Evolutionary conservation across 2,329 filamentous ascomycete genomes (phyloP), one percentile per base, ranked within the genome.

Genomic region (Calycina marina): DNA sequence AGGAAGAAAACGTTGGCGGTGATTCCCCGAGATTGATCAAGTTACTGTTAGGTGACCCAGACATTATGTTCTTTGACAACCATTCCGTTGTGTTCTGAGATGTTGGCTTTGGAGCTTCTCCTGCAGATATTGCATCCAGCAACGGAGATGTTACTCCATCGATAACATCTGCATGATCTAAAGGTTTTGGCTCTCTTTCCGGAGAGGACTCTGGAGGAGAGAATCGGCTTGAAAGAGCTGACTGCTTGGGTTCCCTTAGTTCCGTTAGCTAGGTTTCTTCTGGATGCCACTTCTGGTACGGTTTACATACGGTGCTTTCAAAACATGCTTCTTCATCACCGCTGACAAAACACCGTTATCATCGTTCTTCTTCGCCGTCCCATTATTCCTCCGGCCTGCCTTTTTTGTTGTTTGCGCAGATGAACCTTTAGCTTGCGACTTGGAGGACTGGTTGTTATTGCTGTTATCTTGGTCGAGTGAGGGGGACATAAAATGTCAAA

Each of bases 21-120:
- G 60, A 62, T 39, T 57, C 56, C 31, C 57, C 57, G 31, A 63
- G 55, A 36, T 55, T 55, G 39, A 62, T 60, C 17, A 58, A 27
- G 48, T 59, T 44, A n/a, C n/a, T 22, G 49, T 54, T 38, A 41
- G 55, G 45, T 51, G 59, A 51, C 52, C 56, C 44, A 42, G 53
- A 50, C 57, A 58, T 54, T 47, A 56, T 17, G 51, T 59, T 54
- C 36, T 58, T 60, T 35, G 60, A 57, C 20, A 22, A 22, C 60
- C 60, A 63, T 52, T 63, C 60, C 43, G 52, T 50, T 25, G 51
- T 51, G 20, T 45, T 49, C 31, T 51, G 48, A 11, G 46, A 38
- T 12, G 40, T 30, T 12, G 45, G 43, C 24, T 38, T 36, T 18
- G 43, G 36, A 30, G 48, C 39, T 14, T 44, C 39, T 17, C 48